Evolutionary conservation across 139 green algal species (phyloP), one percentile per base, ranked within the genome.

Genomic region (Edaphochlamys debaryana): DNA sequence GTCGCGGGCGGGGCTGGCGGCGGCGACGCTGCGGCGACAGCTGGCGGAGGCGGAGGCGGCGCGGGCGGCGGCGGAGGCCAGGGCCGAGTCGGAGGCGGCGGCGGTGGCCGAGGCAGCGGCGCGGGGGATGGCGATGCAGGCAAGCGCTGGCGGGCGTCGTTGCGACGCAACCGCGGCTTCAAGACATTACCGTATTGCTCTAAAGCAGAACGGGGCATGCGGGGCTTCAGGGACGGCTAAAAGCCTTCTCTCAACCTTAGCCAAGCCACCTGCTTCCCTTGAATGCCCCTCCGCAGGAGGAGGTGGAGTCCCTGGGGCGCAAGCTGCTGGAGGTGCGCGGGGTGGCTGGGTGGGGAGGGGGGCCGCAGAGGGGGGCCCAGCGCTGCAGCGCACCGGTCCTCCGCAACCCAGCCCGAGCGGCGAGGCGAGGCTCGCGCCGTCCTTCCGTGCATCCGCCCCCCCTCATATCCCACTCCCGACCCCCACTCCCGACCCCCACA

Each of bases 271-370:
- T n/a, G n/a, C n/a, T n/a, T n/a, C n/a, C n/a, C n/a, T n/a, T n/a
- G n/a, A n/a, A n/a, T n/a, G n/a, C n/a, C n/a, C n/a, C n/a, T n/a
- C 40, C 0, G 30, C 73, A 80, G 75, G 75, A 30, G 4, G 75
- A 81, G 58, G 41, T 81, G 30, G 75, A 81, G 60, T 81, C 75
- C 4, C 75, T 81, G 60, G 75, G 75, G 40, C 30, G 4, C 40
- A 81, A 81, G 75, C 41, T 81, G 3, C 60, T 81, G 30, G 75
- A 81, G 75, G 75, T 81, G 41, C 17, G 30, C 8, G 29, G 60
- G 29, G 30, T 67, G 60, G 3, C 6, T 58, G 13, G 13, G 50
- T 58, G 15, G 50, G 50, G 50, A 13, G n/a, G n/a, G n/a, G n/a
- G n/a, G n/a, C n/a, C n/a, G n/a, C n/a, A n/a, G n/a, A n/a, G n/a